Conservation (phyloP, 1,284 basidiomycete species). For the Ustilago trichophora region DNA sequence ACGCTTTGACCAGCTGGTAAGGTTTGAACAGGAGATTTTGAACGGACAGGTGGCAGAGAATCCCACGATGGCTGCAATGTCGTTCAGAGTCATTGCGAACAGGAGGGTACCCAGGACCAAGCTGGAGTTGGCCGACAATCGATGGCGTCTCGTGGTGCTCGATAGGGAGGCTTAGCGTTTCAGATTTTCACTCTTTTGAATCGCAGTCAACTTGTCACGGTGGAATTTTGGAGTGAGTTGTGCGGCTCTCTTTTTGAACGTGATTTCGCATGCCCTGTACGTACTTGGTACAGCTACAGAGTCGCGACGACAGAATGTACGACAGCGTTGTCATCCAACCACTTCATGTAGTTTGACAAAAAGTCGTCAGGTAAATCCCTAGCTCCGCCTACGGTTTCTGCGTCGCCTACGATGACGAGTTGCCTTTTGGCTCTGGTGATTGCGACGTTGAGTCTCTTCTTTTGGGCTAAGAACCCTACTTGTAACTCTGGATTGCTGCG, state of each 20-base stretch:
- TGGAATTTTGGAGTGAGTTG: no score
- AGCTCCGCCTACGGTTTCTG: slow-evolving; percentile 47
- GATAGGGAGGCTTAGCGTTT: slow-evolving; percentile 16
- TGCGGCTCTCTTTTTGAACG: no score
- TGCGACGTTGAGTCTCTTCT: slow-evolving; percentile 62
- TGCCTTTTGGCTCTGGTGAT: slow-evolving; percentile 64
- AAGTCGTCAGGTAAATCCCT: slow-evolving; percentile 41
- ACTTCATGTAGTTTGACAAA: slow-evolving; percentile 78
- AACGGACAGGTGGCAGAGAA: slow-evolving; percentile 14
- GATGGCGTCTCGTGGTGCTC: slow-evolving; percentile 26
- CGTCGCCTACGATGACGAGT: slow-evolving; percentile 59
- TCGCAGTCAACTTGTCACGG: no score
- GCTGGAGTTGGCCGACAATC: slow-evolving; percentile 24
- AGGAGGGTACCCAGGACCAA: slow-evolving; percentile 20
- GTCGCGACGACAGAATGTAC: slow-evolving; percentile 68
- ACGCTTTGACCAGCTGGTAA: slow-evolving; percentile 27
- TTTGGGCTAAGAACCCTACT: slow-evolving; percentile 61
- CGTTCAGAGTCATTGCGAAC: slow-evolving; percentile 21
- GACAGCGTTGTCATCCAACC: slow-evolving; percentile 88
- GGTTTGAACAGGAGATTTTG: slow-evolving; percentile 33
- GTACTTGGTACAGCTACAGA: not conserved
- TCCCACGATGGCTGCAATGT: slow-evolving; percentile 22
- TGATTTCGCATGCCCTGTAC: no score
- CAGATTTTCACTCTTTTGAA: no score
- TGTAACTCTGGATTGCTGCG: slow-evolving; percentile 53